Base-by-base conservation (phyloP, 371 early-diverging fungal genomes). In the Actinomucor elegans region DNA sequence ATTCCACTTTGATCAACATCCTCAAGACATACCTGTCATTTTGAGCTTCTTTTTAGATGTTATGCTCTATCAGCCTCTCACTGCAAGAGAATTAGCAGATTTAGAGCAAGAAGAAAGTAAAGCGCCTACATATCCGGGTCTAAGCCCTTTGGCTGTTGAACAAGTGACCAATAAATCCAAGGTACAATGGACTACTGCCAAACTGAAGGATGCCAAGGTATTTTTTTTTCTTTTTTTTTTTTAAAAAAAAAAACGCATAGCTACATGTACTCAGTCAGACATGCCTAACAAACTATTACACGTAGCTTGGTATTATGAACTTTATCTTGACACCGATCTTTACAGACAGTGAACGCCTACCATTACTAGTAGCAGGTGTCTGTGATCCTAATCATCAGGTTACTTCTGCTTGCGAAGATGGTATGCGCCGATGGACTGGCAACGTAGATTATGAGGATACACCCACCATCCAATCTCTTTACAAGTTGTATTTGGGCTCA, bases 301-400 rank as follows among this genome's bases (percentile, higher is more conserved):
- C n/a, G n/a, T 51, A 75, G 69, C 28, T 73, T 5, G 79, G 75
- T 5, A 71, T 79, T 11, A 35, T 75, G 24, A 52, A 69, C 3
- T 71, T 79, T 29, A 36, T 73, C 5, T 41, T 73, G 48, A 70
- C 79, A 1, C 62, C 71, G 2, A 64, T 70, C 3, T 80, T 77
- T 21, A 71, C 71, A 0, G 75, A 73, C 32, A 65, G 69, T 14
- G 79, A 79, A 32, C 71, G 88, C 17, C 80, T 88, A 35, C 59
- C 79, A 17, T 72, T 91, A 1, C 69, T 89, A 10, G 63, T 88
- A 18, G 79, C 73, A 11, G 89, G 85, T 31, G 65, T 82, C 1
- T 81, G 81, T 43, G 91, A 91, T 64, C 55, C 84, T 0, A 80
- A 86, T 48, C 78, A 87, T 57, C 84, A 89, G 41, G 81, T 88